phyloP scores from a whole-genome alignment of 1,284 basidiomycete genomes.

The Athelia sp. region DNA sequence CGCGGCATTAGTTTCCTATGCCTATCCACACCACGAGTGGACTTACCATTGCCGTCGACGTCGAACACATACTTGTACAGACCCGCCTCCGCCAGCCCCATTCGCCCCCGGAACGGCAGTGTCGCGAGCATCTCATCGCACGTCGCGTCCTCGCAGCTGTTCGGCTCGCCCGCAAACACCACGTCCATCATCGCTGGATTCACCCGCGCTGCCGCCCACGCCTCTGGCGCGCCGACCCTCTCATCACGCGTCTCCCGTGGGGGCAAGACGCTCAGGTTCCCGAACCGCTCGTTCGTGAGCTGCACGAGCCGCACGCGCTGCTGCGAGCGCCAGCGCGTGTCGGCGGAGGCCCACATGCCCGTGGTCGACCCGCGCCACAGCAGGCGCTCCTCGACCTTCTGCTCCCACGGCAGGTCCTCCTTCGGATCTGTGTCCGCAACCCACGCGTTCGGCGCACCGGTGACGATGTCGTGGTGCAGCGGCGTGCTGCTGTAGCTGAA shows the following conservation, averaged over 20 bases:
- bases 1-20: too few species aligned
- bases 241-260: conserved; percentile 14
- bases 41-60: conserved; percentile 69
- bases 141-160: conserved; percentile 36
- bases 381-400: background rate
- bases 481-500: conserved; percentile 53
- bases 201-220: conserved; percentile 29
- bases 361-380: conserved; percentile 38
- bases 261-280: conserved; percentile 25
- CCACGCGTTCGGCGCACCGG: conserved; percentile 43
- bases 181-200: conserved; percentile 54
- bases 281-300: conserved; percentile 27
- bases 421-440: conserved; percentile 28
- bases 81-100: conserved; percentile 43
- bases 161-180: conserved; percentile 44
- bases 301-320: conserved; percentile 39
- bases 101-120: conserved; percentile 46
- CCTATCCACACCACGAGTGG: too few species aligned
- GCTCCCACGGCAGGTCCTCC: conserved; percentile 55
- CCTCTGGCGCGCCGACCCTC: conserved; percentile 38
- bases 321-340: conserved; percentile 43
- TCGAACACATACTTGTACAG: conserved; percentile 64
- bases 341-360: conserved; percentile 45
- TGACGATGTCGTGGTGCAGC: conserved; percentile 59
- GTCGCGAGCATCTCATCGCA: conserved; percentile 42